Conservation (phyloP, 495 filamentous ascomycete species). For the Aspergillus saccharolyticus region DNA sequence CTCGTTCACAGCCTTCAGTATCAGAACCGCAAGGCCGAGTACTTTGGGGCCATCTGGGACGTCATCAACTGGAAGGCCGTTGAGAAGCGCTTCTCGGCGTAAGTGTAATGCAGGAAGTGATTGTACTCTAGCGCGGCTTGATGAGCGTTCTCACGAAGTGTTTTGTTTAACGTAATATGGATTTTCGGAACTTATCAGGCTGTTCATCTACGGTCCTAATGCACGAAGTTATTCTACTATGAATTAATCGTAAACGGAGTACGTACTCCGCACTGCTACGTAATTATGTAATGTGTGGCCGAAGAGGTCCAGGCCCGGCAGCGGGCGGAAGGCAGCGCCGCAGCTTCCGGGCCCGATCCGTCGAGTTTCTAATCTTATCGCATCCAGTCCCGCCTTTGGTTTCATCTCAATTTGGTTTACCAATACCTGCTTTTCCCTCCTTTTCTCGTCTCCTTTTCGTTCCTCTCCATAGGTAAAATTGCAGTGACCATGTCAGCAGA, state of each 20-base stretch:
- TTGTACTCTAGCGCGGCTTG: slow-evolving; percentile 10
- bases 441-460: background rate
- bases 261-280: no score
- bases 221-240: background rate
- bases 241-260: no score
- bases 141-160: slow-evolving; percentile 6
- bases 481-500: slow-evolving; percentile 30
- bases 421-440: background rate
- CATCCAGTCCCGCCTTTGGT: background rate
- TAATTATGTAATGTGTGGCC: background rate
- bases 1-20: slow-evolving; percentile 72
- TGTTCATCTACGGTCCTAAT: slow-evolving; percentile 8
- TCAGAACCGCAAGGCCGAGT: slow-evolving; percentile 97
- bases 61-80: slow-evolving; percentile 97
- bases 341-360: background rate
- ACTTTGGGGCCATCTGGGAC: slow-evolving; percentile 95
- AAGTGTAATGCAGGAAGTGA: slow-evolving; percentile 5
- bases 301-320: background rate
- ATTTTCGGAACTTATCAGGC: slow-evolving; percentile 6
- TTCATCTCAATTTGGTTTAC: slow-evolving; percentile 1
- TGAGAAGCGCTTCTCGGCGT: slow-evolving; percentile 66
- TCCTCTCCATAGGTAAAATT: background rate
- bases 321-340: background rate
- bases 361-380: slow-evolving; percentile 2
- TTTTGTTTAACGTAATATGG: slow-evolving; percentile 7